Conservation (phyloP, 108 stramenopile species). For the Skeletonema tropicum region DNA sequence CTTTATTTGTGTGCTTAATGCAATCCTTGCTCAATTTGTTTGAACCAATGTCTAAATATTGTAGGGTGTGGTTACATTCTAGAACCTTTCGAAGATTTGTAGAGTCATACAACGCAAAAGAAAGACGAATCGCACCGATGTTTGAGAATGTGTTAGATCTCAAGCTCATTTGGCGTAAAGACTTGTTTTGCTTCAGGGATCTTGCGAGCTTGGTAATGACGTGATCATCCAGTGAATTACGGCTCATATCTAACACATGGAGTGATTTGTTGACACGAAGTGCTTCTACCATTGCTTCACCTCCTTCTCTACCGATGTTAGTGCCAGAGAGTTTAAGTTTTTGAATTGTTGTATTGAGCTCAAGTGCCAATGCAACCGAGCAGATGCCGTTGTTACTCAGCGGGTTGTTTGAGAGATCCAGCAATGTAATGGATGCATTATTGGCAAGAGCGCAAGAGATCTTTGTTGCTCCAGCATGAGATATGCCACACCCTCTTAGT, state of each 20-base stretch:
- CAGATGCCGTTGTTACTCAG: not conserved
- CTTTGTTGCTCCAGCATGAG: slow-evolving; percentile 9
- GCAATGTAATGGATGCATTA: slow-evolving; percentile 1
- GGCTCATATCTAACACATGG: slow-evolving; percentile 12
- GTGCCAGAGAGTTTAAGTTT: slow-evolving; percentile 10
- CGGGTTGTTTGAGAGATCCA: slow-evolving; percentile 18
- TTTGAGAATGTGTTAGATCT: slow-evolving; percentile 3
- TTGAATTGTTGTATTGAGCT: not conserved
- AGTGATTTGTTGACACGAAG: slow-evolving; percentile 1
- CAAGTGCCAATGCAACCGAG: slow-evolving; percentile 8
- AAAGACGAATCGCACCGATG: not conserved
- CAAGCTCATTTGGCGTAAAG: slow-evolving; percentile 11
- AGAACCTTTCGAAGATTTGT: slow-evolving; percentile 5
- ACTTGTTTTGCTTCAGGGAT: not conserved
- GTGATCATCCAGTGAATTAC: slow-evolving; percentile 3
- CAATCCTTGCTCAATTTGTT: not conserved
- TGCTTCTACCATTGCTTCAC: not conserved
- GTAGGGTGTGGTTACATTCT: slow-evolving; percentile 6
- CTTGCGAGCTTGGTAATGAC: slow-evolving; percentile 6
- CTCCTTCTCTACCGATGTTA: not conserved
- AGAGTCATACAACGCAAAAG: slow-evolving; percentile 2
- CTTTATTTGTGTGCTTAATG: not conserved
- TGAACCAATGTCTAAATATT: not conserved
- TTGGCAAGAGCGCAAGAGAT: slow-evolving; percentile 11
- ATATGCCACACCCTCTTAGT: slow-evolving; percentile 7